Conservation (phyloP, 805 yeast genomes). For the Blastobotrys terrestris region DNA sequence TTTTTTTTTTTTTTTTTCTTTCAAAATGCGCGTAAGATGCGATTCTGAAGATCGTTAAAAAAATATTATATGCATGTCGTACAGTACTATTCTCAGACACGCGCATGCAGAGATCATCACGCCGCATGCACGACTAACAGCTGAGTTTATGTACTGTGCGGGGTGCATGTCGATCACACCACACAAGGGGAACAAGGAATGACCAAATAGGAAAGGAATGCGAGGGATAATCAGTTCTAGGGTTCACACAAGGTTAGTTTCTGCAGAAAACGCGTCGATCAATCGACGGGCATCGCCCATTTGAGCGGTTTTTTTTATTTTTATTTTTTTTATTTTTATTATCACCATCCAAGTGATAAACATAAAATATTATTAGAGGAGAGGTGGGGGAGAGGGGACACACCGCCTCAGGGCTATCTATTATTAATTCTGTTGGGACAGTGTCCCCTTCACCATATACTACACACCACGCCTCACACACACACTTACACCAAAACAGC, state of each 20-base stretch:
- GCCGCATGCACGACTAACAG: not conserved
- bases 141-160: not conserved
- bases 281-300: no score
- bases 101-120: not conserved
- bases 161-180: not conserved
- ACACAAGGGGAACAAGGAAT: not conserved
- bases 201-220: not conserved
- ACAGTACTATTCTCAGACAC: not conserved
- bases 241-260: no score
- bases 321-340: no score
- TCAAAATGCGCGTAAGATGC: not conserved
- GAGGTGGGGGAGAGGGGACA: no score
- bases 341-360: no score
- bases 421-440: not conserved
- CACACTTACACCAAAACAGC: not conserved
- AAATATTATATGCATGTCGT: not conserved
- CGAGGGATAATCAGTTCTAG: no score
- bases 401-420: not conserved
- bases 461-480: not conserved
- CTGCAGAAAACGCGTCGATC: not conserved
- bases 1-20: no score
- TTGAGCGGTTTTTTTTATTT: not conserved
- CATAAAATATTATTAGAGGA: no score
- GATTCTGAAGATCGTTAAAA: not conserved
- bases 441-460: no score